Conservation (phyloP, 2,329 filamentous ascomycete species). For the Pyrenophora seminiperda region DNA sequence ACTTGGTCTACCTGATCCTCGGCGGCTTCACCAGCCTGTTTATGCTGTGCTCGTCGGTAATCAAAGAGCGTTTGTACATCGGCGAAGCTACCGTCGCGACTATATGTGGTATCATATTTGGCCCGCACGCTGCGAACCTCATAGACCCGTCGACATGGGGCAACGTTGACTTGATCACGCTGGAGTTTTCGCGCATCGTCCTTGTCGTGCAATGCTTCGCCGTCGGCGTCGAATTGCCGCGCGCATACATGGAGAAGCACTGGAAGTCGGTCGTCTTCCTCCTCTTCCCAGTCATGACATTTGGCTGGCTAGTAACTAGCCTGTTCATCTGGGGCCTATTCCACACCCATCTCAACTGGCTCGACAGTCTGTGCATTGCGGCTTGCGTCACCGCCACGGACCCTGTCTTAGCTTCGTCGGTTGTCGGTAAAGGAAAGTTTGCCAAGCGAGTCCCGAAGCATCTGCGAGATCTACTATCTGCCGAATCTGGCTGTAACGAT, state of each 20-base stretch:
- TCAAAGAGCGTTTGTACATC: conserved; percentile 98
- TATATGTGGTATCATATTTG: conserved; percentile 85
- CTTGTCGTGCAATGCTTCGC: conserved; percentile 92
- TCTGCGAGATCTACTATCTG: conserved; percentile 90
- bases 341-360: conserved; percentile 76
- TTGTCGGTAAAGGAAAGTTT: conserved; percentile 98
- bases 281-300: conserved; percentile 95
- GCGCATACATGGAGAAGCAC: conserved; percentile 96
- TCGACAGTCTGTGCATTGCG: conserved; percentile 83
- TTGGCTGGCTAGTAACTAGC: conserved; percentile 90
- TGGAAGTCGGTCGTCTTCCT: conserved; percentile 91
- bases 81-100: conserved; percentile 96
- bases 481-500: conserved; percentile 98
- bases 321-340: conserved; percentile 92
- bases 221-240: conserved; percentile 86
- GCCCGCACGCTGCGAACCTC: conserved; percentile 79
- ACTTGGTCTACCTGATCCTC: conserved; percentile 97
- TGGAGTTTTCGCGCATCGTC: conserved; percentile 88
- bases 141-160: conserved; percentile 80
- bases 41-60: conserved; percentile 96
- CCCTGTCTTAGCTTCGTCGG: conserved; percentile 93
- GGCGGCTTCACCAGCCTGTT: conserved; percentile 97
- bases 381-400: conserved; percentile 98
- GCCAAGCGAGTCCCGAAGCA: conserved; percentile 97
- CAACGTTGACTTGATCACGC: conserved; percentile 81